A percentile compares a stretch with the other conserved stretches of the same genome.
Conservation (phyloP, 2,329 filamentous ascomycete species). For the Verticillium nonalfalfae region DNA sequence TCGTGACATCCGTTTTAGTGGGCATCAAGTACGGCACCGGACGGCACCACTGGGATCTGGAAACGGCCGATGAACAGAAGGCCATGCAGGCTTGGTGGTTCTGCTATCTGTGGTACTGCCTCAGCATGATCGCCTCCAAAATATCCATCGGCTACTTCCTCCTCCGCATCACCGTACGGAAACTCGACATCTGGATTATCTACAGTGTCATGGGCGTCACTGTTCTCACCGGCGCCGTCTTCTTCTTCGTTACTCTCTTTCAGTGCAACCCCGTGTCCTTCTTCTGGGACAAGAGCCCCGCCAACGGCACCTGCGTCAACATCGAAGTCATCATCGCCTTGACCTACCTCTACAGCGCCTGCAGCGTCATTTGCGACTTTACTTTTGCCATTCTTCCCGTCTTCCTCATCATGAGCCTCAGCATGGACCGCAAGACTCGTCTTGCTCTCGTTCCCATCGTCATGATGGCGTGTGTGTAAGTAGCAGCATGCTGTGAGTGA, state of each 20-base stretch:
- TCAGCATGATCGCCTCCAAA: conserved; percentile 25
- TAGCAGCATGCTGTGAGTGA: conserved; percentile 1
- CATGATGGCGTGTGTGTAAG: conserved; percentile 46
- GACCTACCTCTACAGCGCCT: conserved; percentile 44
- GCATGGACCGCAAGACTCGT: conserved; percentile 48
- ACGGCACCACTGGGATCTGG: conserved; percentile 25
- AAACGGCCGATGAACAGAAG: conserved; percentile 12
- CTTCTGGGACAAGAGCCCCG: conserved; percentile 19
- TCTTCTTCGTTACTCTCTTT: conserved; percentile 23
- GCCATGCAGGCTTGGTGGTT: conserved; percentile 28
- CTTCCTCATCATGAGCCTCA: conserved; percentile 46
- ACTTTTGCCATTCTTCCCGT: conserved; percentile 45
- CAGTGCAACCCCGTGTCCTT: conserved; percentile 20
- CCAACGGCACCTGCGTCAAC: conserved; percentile 18
- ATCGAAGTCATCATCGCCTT: conserved; percentile 37
- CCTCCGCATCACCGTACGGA: conserved; percentile 16
- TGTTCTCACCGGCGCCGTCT: conserved; percentile 18
- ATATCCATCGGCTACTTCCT: conserved; percentile 19
- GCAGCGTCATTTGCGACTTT: conserved; percentile 43
- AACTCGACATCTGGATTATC: conserved; percentile 17
- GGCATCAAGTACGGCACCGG: conserved; percentile 35
- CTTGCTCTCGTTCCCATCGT: conserved; percentile 44
- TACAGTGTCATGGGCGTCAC: conserved; percentile 20
- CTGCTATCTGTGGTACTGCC: conserved; percentile 28
- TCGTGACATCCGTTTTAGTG: conserved; percentile 22